Evolutionary conservation across 2,329 filamentous ascomycete species (phyloP).

Genomic region (Colletotrichum limetticola): DNA sequence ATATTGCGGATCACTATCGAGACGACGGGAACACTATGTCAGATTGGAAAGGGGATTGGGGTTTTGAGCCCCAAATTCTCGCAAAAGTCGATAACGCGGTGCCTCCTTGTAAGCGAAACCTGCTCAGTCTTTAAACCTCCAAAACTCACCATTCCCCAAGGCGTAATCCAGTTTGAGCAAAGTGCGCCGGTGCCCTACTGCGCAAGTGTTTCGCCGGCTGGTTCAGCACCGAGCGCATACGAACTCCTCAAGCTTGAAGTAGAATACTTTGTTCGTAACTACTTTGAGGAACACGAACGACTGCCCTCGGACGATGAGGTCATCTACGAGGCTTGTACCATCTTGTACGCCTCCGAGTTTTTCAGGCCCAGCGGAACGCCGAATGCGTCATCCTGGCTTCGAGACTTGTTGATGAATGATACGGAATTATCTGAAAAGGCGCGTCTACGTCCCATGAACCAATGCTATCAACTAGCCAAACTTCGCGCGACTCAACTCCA

Average conservation of each 20-base stretch:
- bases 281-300: slow-evolving; percentile 36
- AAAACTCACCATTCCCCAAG: neutral
- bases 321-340: slow-evolving; percentile 41
- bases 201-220: slow-evolving; percentile 23
- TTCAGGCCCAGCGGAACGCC: neutral
- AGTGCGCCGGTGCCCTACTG: slow-evolving; percentile 13
- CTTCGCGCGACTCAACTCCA: slow-evolving; percentile 37
- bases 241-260: slow-evolving; percentile 50
- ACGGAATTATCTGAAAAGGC: slow-evolving; percentile 34
- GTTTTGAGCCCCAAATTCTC: slow-evolving; percentile 48
- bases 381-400: slow-evolving; percentile 39
- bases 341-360: slow-evolving; percentile 43
- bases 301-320: slow-evolving; percentile 38
- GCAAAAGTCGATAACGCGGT: slow-evolving; percentile 54
- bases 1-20: slow-evolving; percentile 53
- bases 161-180: slow-evolving; percentile 29
- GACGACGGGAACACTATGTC: slow-evolving; percentile 53
- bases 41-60: slow-evolving; percentile 57
- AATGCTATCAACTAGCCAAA: slow-evolving; percentile 30
- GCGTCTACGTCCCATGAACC: slow-evolving; percentile 39
- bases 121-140: rapidly evolving
- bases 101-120: slow-evolving; percentile 47
- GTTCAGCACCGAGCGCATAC: slow-evolving; percentile 42
- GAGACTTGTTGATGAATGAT: slow-evolving; percentile 39
- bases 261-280: slow-evolving; percentile 41